These are phyloP conservation scores for Sonneratia caseolaris DNA, from an alignment of 345 rosid species.

Conservation along the genomic window DNA sequence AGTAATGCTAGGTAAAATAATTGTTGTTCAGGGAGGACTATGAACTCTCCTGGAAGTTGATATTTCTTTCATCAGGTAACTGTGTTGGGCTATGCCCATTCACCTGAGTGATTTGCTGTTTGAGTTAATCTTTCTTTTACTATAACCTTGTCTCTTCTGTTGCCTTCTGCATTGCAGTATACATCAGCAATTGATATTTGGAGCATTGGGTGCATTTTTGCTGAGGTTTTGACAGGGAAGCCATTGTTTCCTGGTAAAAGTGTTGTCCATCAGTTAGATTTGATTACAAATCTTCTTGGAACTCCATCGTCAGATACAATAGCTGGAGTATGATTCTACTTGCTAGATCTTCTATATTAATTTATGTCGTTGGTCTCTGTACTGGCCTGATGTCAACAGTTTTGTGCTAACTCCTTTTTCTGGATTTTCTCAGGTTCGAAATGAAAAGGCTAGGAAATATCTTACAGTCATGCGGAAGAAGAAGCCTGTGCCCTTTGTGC, in stretches of 20 bases:
- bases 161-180: slow-evolving; percentile 47
- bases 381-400: not conserved
- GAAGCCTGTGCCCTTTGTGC: slow-evolving; percentile 50
- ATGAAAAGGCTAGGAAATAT: slow-evolving; percentile 90
- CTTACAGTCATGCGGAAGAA: slow-evolving; percentile 79
- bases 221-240: slow-evolving; percentile 91
- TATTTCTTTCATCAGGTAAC: slow-evolving; percentile 85
- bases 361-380: not conserved
- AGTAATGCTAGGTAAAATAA: slow-evolving; percentile 81
- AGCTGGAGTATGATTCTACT: slow-evolving; percentile 51
- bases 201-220: slow-evolving; percentile 98
- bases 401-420: slow-evolving; percentile 1
- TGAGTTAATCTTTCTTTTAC: not conserved
- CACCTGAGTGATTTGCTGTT: slow-evolving; percentile 19
- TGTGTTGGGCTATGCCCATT: slow-evolving; percentile 44
- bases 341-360: slow-evolving; percentile 9
- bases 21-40: slow-evolving; percentile 99
- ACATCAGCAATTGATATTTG: slow-evolving; percentile 99
- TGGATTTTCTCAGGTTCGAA: slow-evolving; percentile 59
- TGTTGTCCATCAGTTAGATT: slow-evolving; percentile 87
- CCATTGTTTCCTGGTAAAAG: slow-evolving; percentile 99
- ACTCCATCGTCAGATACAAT: slow-evolving; percentile 79
- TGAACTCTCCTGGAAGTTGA: slow-evolving; percentile 99
- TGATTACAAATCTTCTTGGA: slow-evolving; percentile 96
- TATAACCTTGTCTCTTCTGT: not conserved